phyloP scores from a whole-genome alignment of 805 yeast species.

The Saturnispora saitoi region DNA sequence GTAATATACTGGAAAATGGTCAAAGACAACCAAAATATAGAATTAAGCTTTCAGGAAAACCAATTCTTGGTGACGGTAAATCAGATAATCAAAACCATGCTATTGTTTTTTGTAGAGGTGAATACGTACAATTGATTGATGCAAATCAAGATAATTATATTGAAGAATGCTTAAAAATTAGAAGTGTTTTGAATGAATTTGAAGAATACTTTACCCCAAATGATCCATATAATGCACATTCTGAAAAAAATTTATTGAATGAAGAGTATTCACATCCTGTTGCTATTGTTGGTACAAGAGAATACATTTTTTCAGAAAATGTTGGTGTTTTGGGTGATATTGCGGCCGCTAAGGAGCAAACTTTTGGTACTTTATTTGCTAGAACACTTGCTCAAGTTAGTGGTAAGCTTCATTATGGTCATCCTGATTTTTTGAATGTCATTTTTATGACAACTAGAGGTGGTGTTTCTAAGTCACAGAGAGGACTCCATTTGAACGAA shows the following conservation, averaged over 20 bases:
- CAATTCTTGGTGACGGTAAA: constrained; percentile 82
- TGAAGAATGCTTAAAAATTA: constrained; percentile 76
- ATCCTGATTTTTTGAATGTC: constrained; percentile 75
- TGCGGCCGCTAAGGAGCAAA: constrained; percentile 87
- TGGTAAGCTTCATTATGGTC: constrained; percentile 82
- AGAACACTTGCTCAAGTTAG: constrained; percentile 79
- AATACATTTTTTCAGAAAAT: constrained; percentile 78
- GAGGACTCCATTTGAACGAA: constrained; percentile 77
- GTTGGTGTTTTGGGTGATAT: constrained; percentile 81
- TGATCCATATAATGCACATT: constrained; percentile 71
- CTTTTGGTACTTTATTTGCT: constrained; percentile 78
- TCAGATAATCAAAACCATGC: constrained; percentile 84
- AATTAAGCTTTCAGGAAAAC: constrained; percentile 74
- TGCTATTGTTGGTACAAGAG: constrained; percentile 83
- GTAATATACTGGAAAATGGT: constrained; percentile 63
- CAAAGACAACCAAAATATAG: constrained; percentile 69
- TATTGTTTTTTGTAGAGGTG: constrained; percentile 72
- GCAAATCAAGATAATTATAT: constrained; percentile 81
- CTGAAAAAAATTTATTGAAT: constrained; percentile 44
- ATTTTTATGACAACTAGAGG: constrained; percentile 79
- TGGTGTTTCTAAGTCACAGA: constrained; percentile 81
- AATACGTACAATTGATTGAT: constrained; percentile 74
- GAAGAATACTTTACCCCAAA: constrained; percentile 72
- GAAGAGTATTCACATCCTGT: constrained; percentile 47
- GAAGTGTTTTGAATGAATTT: constrained; percentile 74